Evolutionary conservation across 2,329 filamentous ascomycete species (phyloP), one percentile per base, ranked within the genome.

Genomic region (Fusarium sp.): DNA sequence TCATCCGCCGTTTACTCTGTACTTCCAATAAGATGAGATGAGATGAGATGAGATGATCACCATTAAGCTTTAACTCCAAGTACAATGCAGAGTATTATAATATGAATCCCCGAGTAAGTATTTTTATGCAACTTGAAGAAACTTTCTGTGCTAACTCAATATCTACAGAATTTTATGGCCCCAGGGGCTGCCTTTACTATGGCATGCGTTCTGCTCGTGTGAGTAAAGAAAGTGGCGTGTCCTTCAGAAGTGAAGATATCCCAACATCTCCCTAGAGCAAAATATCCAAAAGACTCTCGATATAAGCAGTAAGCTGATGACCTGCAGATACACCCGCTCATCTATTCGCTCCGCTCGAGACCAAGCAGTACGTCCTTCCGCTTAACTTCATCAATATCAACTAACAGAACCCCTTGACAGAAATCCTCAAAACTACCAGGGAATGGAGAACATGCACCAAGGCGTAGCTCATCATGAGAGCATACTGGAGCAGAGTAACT

Each of bases 151-250:
- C 71, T 78, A 18, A 78, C 23, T 0, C 23, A 46, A 25, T 29
- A 7, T 18, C 25, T 19, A 18, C 49, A 86, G 84, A 84, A 80
- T 41, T 79, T 88, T 62, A 84, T 85, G 66, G 85, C 85, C 59
- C 86, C 86, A 14, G 77, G 85, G 27, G 86, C 86, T 23, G 86
- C 86, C 42, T 87, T 87, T 67, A 85, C 84, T 23, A 88, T 88
- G 86, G 86, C 86, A 7, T 80, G 82, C 51, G 77, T 88, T 18
- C 79, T 88, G 27, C 85, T 88, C 63, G 84, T 84, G 80, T 85
- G 78, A 75, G 82, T 76, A 35, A 49, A 44, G 66, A 60, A 69
- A 73, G 62, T 70, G 72, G 69, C 65, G 66, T 74, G 63, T 61
- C 63, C 71, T 55, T 52, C 25, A 25, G 27, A 19, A 49, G 37